Evolutionary conservation across 441 rosid genomes (phyloP).

Genomic region (Breynia disticha): DNA sequence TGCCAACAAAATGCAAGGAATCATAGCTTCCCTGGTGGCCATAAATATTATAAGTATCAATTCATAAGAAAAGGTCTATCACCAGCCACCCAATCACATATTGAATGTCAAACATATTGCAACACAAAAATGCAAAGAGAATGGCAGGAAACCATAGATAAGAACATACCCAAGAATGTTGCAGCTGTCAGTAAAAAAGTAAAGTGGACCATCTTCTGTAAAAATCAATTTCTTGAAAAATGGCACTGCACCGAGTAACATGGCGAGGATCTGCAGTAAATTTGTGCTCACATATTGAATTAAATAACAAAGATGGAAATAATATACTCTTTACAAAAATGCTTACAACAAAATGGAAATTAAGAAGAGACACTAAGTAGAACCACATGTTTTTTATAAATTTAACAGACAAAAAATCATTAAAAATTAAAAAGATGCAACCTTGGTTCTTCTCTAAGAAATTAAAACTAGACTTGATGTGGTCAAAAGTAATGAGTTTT

Average conservation of each 20-base stretch:
- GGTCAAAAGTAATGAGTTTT: neutral
- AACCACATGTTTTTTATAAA: no score
- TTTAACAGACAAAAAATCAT: no score
- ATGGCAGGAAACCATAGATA: neutral
- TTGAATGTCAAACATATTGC: neutral
- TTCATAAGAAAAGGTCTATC: neutral
- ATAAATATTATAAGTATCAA: conserved; percentile 12
- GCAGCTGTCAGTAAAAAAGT: conserved; percentile 97
- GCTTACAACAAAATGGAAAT: neutral
- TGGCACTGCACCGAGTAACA: conserved; percentile 71
- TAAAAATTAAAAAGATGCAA: neutral
- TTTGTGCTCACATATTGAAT: conserved; percentile 10
- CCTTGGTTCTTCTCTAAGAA: neutral
- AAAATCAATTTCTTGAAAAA: conserved; percentile 69
- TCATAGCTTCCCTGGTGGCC: conserved; percentile 83
- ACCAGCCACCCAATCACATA: neutral
- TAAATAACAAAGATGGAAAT: neutral
- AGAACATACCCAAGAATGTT: conserved; percentile 84
- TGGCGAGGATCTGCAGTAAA: conserved; percentile 68
- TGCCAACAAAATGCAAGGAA: conserved; percentile 92
- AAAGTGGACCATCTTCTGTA: conserved; percentile 75
- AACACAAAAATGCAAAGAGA: neutral
- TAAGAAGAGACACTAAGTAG: no score
- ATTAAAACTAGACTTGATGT: neutral
- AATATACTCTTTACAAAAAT: neutral